Evolutionary conservation across 495 filamentous ascomycete genomes (phyloP), one percentile per base, ranked within the genome.

Genomic region (Immersiella caudata): DNA sequence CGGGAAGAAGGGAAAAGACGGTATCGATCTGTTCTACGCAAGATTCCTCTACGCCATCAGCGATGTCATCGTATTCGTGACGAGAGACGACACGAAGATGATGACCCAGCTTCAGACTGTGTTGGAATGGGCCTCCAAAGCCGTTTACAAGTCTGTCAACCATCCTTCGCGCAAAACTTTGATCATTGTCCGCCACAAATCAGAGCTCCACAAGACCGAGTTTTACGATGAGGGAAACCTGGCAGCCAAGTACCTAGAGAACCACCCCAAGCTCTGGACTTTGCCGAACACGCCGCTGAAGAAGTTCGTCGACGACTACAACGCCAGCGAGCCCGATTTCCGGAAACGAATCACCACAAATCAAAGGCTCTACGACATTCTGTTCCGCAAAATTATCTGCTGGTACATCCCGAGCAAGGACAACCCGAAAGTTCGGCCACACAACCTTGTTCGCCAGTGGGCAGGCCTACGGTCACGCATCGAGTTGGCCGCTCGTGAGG

Each of bases 11-110:
- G 51, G 51, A 2, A 21, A 55, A 14, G 51, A 55, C n/a, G 51
- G 51, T 2, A 25, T 55, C 8, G 20, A 55, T 22, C n/a, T 55
- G 7, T 55, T 55, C 12, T 55, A 55, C 51, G 51, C 51, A 1
- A 21, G 51, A 12, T 55, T 55, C 22, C 51, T 55, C 51, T 55
- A 55, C 20, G 24, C 51, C 51, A 55, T 55, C 51, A 55, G 51
- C 24, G 51, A 55, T 25, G 51, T 55, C 24, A 22, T 21, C 51
- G 51, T 55, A 7, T 55, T 55, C 14, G 51, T 55, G 9, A 25
- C 51, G 20, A 55, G 24, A n/a, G 51, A 55, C 20, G 51, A 55
- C 24, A 25, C 51, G 9, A 55, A 21, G 51, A 55, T 55, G 11
- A 21, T 55, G 51, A 55, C 20, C 24, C 20, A 55, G 24, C 51